A percentile compares a stretch with the other conserved stretches of the same genome.
These are phyloP conservation scores for Pseudomicrostroma phylloplanum DNA, from an alignment of 1,284 basidiomycete genomes.

Conservation along the genomic window DNA sequence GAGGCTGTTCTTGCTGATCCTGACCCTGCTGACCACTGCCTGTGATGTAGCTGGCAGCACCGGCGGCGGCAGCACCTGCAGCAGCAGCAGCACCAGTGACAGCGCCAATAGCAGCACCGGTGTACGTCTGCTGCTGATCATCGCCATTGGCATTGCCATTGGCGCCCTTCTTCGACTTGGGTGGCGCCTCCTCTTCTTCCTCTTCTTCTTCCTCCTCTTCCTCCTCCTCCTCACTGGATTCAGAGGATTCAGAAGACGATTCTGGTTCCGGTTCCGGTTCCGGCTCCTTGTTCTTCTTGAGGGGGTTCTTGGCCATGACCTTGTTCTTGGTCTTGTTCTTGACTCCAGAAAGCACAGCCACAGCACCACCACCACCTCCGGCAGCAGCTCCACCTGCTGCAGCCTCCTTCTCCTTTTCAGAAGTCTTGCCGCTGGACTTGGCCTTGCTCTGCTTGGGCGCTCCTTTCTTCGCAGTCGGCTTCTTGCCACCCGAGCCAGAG, in stretches of 20 bases:
- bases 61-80: slow-evolving; percentile 29
- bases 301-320: neutral
- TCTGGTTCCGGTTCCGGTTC: slow-evolving; percentile 7
- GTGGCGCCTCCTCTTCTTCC: neutral
- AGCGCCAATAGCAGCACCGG: slow-evolving; percentile 34
- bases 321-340: slow-evolving; percentile 14
- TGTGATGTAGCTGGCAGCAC: slow-evolving; percentile 28
- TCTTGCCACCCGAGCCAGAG: slow-evolving; percentile 9
- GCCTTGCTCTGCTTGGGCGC: slow-evolving; percentile 21
- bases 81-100: slow-evolving; percentile 36
- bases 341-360: slow-evolving; percentile 7
- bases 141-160: slow-evolving; percentile 12
- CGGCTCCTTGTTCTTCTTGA: slow-evolving; percentile 6
- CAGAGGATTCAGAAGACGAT: slow-evolving; percentile 7
- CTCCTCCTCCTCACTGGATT: slow-evolving; percentile 21
- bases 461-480: slow-evolving; percentile 17
- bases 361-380: slow-evolving; percentile 16
- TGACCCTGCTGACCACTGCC: slow-evolving; percentile 16
- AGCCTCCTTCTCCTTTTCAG: neutral
- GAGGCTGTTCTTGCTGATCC: slow-evolving; percentile 12
- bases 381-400: slow-evolving; percentile 16
- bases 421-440: slow-evolving; percentile 13
- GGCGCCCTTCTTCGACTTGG: neutral
- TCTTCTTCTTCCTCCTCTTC: slow-evolving; percentile 16
- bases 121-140: slow-evolving; percentile 25